Percentiles rank a stretch among this genome's conserved stretches.
Evolutionary conservation across 2,329 filamentous ascomycete genomes (phyloP).

Genomic region (Aspergillus ibericus): DNA sequence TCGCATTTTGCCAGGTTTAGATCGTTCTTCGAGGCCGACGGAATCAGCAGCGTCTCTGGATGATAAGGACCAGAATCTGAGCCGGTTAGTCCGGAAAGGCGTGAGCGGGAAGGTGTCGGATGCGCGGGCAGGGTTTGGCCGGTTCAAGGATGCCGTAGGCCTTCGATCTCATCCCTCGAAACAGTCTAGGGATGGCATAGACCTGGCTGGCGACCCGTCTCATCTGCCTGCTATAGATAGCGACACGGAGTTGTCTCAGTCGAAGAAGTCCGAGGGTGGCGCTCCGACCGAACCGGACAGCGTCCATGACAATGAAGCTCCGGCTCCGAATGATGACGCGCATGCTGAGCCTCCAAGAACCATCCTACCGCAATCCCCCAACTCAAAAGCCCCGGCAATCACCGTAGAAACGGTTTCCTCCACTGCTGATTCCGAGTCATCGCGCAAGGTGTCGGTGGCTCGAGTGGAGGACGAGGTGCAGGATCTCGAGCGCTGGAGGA

Average conservation of each 20-base stretch:
- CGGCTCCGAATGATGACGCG: conserved; percentile 16
- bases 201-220: conserved; percentile 30
- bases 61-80: conserved; percentile 50
- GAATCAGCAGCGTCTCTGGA: conserved; percentile 32
- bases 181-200: conserved; percentile 36
- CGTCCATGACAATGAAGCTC: conserved; percentile 19
- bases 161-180: conserved; percentile 44
- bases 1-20: conserved; percentile 30
- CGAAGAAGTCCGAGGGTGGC: conserved; percentile 18
- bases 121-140: conserved; percentile 76
- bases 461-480: conserved; percentile 28
- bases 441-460: conserved; percentile 15
- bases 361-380: conserved; percentile 15
- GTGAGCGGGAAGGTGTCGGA: conserved; percentile 78
- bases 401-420: conserved; percentile 31
- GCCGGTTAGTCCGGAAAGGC: conserved; percentile 72
- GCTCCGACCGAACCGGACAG: conserved; percentile 18
- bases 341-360: conserved; percentile 9
- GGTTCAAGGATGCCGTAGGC: conserved; percentile 83
- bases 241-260: conserved; percentile 24
- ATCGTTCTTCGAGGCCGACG: conserved; percentile 31
- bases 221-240: conserved; percentile 31
- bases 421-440: conserved; percentile 18
- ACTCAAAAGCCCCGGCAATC: conserved; percentile 32
- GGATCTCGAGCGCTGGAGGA: conserved; percentile 30